phyloP scores from a whole-genome alignment of 495 filamentous ascomycete species.

The Hyaloscypha hepaticicola region DNA sequence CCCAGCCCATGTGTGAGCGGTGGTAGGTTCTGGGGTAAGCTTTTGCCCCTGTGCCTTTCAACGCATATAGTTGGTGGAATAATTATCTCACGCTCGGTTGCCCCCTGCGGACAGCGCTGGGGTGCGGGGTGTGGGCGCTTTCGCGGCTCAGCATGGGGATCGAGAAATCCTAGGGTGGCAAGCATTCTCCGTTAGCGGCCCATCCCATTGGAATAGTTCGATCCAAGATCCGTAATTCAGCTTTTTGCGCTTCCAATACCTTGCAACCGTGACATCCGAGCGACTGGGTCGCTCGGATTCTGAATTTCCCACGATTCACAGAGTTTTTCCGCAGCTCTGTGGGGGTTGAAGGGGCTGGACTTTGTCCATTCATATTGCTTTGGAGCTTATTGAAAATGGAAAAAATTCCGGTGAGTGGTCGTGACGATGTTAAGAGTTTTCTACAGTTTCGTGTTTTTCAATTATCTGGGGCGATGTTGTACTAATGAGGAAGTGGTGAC shows the following conservation, averaged over 20 bases:
- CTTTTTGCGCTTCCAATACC: not conserved
- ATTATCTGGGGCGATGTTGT: not conserved
- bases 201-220: not conserved
- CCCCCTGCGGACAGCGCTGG: not conserved
- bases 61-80: constrained; percentile 1
- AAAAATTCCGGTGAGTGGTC: not conserved
- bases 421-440: not conserved
- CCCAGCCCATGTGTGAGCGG: not conserved
- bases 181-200: not conserved
- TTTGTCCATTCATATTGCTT: not conserved
- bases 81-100: not conserved
- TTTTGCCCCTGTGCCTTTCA: not conserved
- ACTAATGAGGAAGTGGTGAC: not conserved
- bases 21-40: constrained; percentile 4
- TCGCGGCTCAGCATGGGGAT: not conserved
- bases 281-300: not conserved
- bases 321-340: not conserved
- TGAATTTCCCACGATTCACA: not conserved
- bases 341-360: not conserved
- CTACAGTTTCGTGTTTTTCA: not conserved
- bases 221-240: not conserved
- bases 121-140: not conserved
- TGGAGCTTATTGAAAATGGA: not conserved
- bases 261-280: not conserved
- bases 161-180: not conserved